Evolutionary conservation across 164 flowering plant genomes (phyloP).

Genomic region (Echeveria elegans): DNA sequence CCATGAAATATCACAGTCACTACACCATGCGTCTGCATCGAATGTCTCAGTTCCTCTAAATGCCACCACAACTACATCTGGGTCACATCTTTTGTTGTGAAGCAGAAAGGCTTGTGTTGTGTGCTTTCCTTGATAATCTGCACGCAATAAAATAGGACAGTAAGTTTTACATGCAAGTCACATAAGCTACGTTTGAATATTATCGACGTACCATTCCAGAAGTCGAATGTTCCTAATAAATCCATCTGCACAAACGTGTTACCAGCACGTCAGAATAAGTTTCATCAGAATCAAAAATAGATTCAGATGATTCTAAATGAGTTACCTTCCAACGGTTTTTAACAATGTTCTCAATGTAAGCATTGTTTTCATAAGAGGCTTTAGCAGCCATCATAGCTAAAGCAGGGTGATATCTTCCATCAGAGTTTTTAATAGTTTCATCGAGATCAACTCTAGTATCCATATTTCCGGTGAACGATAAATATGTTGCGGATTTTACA

Average conservation of each 20-base stretch:
- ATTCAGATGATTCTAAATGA: background rate
- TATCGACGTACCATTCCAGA: conserved; percentile 38
- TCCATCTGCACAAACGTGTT: conserved; percentile 34
- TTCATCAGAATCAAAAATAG: background rate
- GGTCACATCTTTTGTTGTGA: conserved; percentile 22
- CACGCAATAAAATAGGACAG: too few relatives aligned
- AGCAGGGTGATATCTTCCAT: conserved; percentile 26
- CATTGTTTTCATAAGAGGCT: conserved; percentile 46
- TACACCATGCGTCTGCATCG: conserved; percentile 44
- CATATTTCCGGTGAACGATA: conserved; percentile 27
- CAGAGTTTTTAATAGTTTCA: conserved; percentile 21
- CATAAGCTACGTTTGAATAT: too few relatives aligned
- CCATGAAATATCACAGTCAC: conserved; percentile 62
- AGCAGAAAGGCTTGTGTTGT: conserved; percentile 54
- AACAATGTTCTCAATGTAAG: conserved; percentile 24
- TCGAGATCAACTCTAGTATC: conserved; percentile 44
- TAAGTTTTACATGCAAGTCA: too few relatives aligned
- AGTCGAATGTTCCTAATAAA: conserved; percentile 26
- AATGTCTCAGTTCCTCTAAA: conserved; percentile 66
- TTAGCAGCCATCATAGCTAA: conserved; percentile 61
- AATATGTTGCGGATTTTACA: conserved; percentile 22
- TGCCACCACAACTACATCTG: conserved; percentile 31
- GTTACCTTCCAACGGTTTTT: conserved; percentile 50
- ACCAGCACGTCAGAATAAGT: background rate
- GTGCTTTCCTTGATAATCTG: conserved; percentile 32